Conservation (phyloP, 129 eudicot species). For the Saussurea involucrata region DNA sequence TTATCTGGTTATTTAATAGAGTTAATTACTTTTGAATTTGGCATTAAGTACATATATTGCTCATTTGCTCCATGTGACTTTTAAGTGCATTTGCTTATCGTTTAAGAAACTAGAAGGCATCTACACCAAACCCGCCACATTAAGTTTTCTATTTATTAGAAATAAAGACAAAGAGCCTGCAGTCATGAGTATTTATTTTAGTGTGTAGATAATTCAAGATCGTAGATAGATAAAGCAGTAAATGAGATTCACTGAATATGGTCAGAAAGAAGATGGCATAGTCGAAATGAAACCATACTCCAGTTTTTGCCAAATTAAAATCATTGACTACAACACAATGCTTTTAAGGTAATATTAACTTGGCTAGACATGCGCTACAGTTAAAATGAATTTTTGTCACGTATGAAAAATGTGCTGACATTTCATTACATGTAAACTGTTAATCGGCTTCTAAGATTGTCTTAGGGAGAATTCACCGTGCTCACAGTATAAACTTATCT, state of each 20-base stretch:
- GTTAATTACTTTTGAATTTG: not conserved
- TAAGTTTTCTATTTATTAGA: not conserved
- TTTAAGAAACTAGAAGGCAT: not conserved
- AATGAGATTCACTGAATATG: not conserved
- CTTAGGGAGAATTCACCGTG: not conserved
- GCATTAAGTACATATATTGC: not conserved
- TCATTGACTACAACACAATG: not conserved
- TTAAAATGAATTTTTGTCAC: not conserved
- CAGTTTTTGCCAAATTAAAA: not conserved
- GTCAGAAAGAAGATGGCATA: not conserved
- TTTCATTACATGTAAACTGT: not conserved
- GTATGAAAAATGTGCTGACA: not conserved
- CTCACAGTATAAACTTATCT: conserved; percentile 1
- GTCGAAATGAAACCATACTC: not conserved
- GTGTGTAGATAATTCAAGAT: not conserved
- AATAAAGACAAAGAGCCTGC: not conserved
- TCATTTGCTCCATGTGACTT: not conserved
- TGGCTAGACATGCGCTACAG: not conserved
- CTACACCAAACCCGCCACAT: not conserved
- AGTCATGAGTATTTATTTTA: not conserved
- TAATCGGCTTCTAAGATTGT: not conserved
- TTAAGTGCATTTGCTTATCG: conserved; percentile 11
- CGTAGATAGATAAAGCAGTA: not conserved
- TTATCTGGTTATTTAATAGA: not conserved
- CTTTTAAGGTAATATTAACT: not conserved